Evolutionary conservation across 2,329 filamentous ascomycete species (phyloP), one percentile per base, ranked within the genome.

Genomic region (Neonectria hederae): DNA sequence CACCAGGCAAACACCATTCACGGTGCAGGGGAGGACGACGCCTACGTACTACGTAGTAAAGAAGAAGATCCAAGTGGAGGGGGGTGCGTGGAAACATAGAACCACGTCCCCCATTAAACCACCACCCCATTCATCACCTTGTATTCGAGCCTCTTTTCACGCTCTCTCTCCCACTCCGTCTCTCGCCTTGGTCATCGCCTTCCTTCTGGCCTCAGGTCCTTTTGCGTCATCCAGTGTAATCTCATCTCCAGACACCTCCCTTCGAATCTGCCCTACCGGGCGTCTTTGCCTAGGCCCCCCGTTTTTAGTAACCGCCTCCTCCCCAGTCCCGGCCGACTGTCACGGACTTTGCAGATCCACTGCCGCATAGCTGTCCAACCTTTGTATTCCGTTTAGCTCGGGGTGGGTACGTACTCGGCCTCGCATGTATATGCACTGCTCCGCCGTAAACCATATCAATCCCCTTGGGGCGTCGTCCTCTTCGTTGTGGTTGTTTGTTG

Each of bases 241-340:
- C 57, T 59, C 30, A 52, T 51, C 57, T 63, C 19, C 30, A 38
- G 26, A 26, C 11, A 28, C 30, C n/a, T 30, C n/a, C 38, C 38
- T 14, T 48, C 40, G 22, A 57, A 26, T 67, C 65, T 69, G 71
- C 69, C 72, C 72, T 74, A 69, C 65, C 65, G 51, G 65, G 57
- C 45, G 24, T 42, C 54, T 43, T 57, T 17, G 19, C 21, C 42
- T 46, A 17, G 38, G 11, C 45, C 59, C 48, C 53, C 66, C 52
- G 57, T 51, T 42, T 51, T 51, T 43, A 58, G 55, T 61, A 68
- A 57, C 48, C 32, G 43, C 40, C 35, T 26, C 28, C 54, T 40
- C 62, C 71, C 66, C 63, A 65, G 63, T 65, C 65, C 60, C 61
- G 62, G 69, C 67, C 71, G 69, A 71, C 60, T 65, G 64, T 52